phyloP scores from a whole-genome alignment of 495 filamentous ascomycete genomes.

The Neurospora sp. region DNA sequence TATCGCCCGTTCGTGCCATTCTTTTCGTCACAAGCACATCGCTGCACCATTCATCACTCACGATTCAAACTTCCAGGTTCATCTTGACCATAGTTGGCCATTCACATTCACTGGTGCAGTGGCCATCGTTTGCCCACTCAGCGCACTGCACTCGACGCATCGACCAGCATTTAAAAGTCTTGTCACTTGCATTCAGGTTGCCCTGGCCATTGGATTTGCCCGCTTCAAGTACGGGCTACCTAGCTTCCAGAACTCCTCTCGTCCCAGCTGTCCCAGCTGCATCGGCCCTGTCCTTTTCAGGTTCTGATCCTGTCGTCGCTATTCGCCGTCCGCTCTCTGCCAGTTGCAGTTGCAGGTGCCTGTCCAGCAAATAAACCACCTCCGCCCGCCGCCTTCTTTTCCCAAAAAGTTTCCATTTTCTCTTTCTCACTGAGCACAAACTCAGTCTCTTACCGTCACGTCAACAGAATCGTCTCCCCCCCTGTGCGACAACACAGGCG shows the following conservation, averaged over 20 bases:
- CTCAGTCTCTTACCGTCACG: background rate
- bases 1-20: background rate
- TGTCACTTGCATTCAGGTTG: background rate
- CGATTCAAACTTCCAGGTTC: background rate
- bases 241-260: background rate
- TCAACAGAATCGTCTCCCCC: background rate
- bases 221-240: background rate
- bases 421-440: background rate
- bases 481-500: background rate
- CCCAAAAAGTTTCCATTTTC: background rate
- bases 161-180: background rate
- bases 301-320: background rate
- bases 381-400: background rate
- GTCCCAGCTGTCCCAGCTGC: background rate
- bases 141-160: background rate
- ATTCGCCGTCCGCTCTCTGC: background rate
- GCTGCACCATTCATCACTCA: background rate
- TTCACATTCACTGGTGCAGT: background rate
- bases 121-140: background rate
- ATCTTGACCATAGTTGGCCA: background rate
- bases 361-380: background rate
- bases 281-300: background rate
- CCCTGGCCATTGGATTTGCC: background rate
- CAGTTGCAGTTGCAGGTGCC: background rate
- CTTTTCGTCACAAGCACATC: background rate